Evolutionary conservation across 2,329 filamentous ascomycete genomes (phyloP).

Genomic region (Fusarium phyllophilum): DNA sequence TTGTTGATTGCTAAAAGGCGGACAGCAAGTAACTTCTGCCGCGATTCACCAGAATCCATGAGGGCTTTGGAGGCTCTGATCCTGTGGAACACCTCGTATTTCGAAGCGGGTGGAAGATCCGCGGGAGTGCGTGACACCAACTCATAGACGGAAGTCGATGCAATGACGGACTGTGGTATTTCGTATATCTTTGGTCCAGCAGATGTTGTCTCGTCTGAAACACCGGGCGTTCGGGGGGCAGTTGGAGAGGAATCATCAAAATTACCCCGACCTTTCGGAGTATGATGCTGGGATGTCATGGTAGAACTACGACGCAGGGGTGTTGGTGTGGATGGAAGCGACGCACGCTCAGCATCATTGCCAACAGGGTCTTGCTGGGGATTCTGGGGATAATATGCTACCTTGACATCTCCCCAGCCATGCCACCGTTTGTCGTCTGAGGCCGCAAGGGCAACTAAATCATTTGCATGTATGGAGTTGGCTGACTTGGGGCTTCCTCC

Average conservation of each 20-base stretch:
- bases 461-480: conserved; percentile 78
- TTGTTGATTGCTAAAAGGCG: conserved; percentile 90
- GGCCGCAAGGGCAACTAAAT: conserved; percentile 80
- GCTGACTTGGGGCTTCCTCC: conserved; percentile 57
- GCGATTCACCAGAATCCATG: conserved; percentile 69
- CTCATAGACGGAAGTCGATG: conserved; percentile 64
- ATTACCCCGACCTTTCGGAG: conserved; percentile 52
- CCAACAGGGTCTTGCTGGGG: conserved; percentile 38
- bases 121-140: conserved; percentile 65
- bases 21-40: conserved; percentile 81
- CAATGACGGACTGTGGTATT: conserved; percentile 67
- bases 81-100: conserved; percentile 87
- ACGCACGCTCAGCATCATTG: conserved; percentile 50
- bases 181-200: conserved; percentile 70
- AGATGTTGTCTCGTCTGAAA: conserved; percentile 47
- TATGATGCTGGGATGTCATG: conserved; percentile 54
- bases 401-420: conserved; percentile 81
- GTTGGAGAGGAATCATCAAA: conserved; percentile 61
- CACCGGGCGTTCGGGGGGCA: conserved; percentile 55
- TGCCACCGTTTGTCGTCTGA: conserved; percentile 70
- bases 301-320: conserved; percentile 77
- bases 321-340: conserved; percentile 76
- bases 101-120: conserved; percentile 76
- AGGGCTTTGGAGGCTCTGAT: conserved; percentile 87
- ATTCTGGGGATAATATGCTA: conserved; percentile 77